A percentile compares a stretch with the other conserved stretches of the same genome.
These are phyloP conservation scores for Obba rivulosa DNA, from an alignment of 768 basidiomycete species.

Conservation along the genomic window DNA sequence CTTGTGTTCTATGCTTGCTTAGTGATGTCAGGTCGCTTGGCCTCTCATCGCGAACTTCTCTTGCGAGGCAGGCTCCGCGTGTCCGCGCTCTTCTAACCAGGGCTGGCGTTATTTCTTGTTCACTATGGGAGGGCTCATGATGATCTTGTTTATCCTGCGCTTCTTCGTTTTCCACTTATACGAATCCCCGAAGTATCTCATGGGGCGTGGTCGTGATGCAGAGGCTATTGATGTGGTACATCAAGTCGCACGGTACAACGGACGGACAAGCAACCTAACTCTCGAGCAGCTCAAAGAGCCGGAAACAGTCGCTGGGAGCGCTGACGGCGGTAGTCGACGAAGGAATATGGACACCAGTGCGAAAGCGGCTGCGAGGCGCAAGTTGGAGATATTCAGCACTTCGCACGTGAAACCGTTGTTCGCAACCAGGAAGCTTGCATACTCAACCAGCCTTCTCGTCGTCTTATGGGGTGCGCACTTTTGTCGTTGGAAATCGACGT, in stretches of 20 bases:
- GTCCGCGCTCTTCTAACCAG: slow-evolving; percentile 48
- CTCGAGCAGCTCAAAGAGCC: slow-evolving; percentile 41
- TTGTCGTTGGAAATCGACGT: neutral
- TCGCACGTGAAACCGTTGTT: slow-evolving; percentile 47
- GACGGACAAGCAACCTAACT: slow-evolving; percentile 40
- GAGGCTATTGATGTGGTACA: slow-evolving; percentile 63
- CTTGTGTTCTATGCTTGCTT: neutral
- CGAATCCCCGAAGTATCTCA: slow-evolving; percentile 69
- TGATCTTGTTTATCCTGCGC: slow-evolving; percentile 55
- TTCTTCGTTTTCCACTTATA: slow-evolving; percentile 63
- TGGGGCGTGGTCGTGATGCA: slow-evolving; percentile 61
- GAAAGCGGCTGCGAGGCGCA: slow-evolving; percentile 32
- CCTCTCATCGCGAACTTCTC: slow-evolving; percentile 67
- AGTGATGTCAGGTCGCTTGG: slow-evolving; percentile 53
- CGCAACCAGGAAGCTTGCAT: slow-evolving; percentile 45
- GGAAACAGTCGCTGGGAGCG: slow-evolving; percentile 9
- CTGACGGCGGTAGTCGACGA: neutral
- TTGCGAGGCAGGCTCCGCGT: slow-evolving; percentile 37
- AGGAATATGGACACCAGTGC: slow-evolving; percentile 30
- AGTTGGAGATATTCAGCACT: slow-evolving; percentile 30
- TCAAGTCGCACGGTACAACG: slow-evolving; percentile 56
- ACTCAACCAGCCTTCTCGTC: slow-evolving; percentile 47
- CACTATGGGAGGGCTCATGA: slow-evolving; percentile 64
- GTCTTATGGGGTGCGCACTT: slow-evolving; percentile 43
- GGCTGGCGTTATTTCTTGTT: slow-evolving; percentile 76